Base-by-base conservation (phyloP, 257 asterid species). In the Solanum etuberosum region DNA sequence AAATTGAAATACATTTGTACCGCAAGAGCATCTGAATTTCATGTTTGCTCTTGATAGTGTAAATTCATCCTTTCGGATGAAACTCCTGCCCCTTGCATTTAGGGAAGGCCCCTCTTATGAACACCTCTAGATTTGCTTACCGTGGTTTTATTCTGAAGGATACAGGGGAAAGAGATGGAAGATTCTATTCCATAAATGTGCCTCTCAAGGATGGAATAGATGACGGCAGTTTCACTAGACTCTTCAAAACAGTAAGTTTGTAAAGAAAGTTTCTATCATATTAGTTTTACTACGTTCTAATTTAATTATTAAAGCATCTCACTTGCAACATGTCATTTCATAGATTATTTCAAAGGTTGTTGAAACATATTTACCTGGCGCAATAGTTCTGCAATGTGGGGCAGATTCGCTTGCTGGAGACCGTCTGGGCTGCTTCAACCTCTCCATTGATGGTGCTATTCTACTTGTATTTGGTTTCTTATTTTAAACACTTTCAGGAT, bases 401-500 rank as follows among this genome's bases (percentile, higher is more conserved):
- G 99, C 99, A 70, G 99, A 97, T 91, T 97, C 99, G 54, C 98
- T 97, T 88, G 99, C 99, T 72, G 98, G 99, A 87, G 99, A 97
- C 88, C 93, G 99, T 84, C 93, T 97, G 91, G 99, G 99, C 89
- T 95, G 99, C 92, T 97, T 97, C 95, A 97, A 97, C 92, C 99
- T 97, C 85, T 96, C 99, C 90, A 96, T 96, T 90, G 99, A 96
- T 91, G 99, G 99, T 97, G 94, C 92, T 93, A 82, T 73, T 89
- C 88, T 87, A 85, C 91, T 88, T 93, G 91, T 90, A 76, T 90
- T 90, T 91, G 89, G 74, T 67, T 83, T 65, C 76, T 59, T 70
- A 83, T 84, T 32, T 87, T 90, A 87, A 72, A 67, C 40, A 85
- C 85, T 89, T 63, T 83, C 34, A 81, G 85, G 4, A 31, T 48